Base-by-base conservation (phyloP, 1,284 basidiomycete genomes). In the Dichomitus squalens region DNA sequence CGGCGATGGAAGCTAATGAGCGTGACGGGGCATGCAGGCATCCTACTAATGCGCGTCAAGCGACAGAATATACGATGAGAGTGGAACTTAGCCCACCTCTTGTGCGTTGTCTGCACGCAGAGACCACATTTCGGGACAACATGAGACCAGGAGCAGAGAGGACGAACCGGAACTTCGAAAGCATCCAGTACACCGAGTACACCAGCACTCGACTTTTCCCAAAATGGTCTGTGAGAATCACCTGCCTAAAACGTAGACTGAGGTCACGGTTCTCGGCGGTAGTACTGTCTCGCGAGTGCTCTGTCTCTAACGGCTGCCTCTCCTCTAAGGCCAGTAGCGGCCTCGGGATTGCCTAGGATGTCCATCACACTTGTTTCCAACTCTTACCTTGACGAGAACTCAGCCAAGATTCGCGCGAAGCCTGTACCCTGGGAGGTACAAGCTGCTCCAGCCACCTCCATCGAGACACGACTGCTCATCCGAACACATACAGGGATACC, bases 381-480 rank as follows among this genome's bases (percentile, higher is more conserved):
- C 74, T 73, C 85, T 7, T 96, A 92, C 78, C 86, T 99, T 63
- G 90, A 95, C 64, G 93, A 96, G 64, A 86, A 83, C 68, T 91
- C 92, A 8, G 80, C 87, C 55, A 95, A 96, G 80, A 95, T 96
- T 61, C 84, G 92, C 63, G 82, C 89, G 9, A 96, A 96, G 71
- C 89, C 90, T 5, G 94, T 98, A 41, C 95, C 96, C 63, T 99
- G 96, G 96, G 96, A 98, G 87, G 95, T 96, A 49, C 50, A 39
- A 34, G 46, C 44, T 33, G 44, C 55, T 52, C 53, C 61, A 49
- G 53, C 50, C 43, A 33, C 33, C 34, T 44, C 44, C 50, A 27
- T 39, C 44, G 40, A 41, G 53, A 38, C 38, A 39, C 53, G 57
- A 47, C 52, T 51, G 47, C 59, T 62, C 55, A 62, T 61, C 58